Percentiles rank a stretch among this genome's conserved stretches.
Conservation (phyloP, 2,329 filamentous ascomycete genomes). For the Aureobasidium sp. region DNA sequence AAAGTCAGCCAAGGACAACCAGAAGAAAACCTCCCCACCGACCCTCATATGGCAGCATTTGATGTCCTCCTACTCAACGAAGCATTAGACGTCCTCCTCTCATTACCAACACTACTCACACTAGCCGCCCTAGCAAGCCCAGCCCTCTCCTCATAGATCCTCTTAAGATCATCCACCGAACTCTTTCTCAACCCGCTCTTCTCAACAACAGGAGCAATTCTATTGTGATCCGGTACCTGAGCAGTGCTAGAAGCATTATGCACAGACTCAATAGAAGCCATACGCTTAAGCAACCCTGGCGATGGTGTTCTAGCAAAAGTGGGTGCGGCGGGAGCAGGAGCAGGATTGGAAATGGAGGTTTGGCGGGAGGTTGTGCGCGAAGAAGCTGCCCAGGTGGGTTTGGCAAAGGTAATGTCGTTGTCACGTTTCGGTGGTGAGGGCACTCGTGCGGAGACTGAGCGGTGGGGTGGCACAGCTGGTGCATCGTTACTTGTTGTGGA, state of each 20-base stretch:
- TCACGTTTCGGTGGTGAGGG: conserved; percentile 3
- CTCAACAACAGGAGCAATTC: background rate
- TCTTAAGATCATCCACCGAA: conserved; percentile 38
- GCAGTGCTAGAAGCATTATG: background rate
- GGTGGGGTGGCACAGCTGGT: background rate
- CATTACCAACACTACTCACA: background rate
- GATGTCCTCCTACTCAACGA: background rate
- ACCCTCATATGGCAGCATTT: background rate
- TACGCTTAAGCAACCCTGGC: conserved; percentile 35
- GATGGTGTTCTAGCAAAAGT: conserved; percentile 25
- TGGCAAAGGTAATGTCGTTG: conserved; percentile 7
- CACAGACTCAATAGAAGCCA: conserved; percentile 35
- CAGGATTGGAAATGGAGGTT: background rate
- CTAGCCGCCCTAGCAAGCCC: background rate
- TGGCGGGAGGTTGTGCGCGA: conserved; percentile 8
- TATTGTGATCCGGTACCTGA: background rate
- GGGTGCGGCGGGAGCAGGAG: background rate
- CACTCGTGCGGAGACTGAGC: conserved; percentile 12
- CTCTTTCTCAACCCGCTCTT: conserved; percentile 34
- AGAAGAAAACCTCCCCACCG: too few relatives aligned
- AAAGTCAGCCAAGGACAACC: too few relatives aligned
- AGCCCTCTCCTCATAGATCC: conserved; percentile 40
- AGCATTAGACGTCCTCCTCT: background rate
- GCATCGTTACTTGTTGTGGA: conserved; percentile 1
- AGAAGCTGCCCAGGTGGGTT: conserved; percentile 15